phyloP scores from a whole-genome alignment of 768 basidiomycete species.

The Xerocomellus intermedius region DNA sequence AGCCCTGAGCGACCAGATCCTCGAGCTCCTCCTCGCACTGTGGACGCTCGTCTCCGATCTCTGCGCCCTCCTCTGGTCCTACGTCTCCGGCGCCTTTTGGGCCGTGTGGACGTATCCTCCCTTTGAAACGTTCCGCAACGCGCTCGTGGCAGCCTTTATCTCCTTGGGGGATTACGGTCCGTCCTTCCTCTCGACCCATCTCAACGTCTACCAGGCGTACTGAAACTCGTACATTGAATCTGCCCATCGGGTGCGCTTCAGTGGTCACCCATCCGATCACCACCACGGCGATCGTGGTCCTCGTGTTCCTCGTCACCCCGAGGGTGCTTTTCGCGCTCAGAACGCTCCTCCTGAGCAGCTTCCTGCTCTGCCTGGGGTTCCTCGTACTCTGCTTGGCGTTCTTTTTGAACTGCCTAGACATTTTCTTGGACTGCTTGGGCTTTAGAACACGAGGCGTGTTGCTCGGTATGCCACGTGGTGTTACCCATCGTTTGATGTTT shows the following conservation, averaged over 20 bases:
- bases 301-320: slow-evolving; percentile 12
- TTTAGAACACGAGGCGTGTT: neutral
- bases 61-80: slow-evolving; percentile 9
- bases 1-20: slow-evolving; percentile 13
- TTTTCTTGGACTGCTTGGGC: no score
- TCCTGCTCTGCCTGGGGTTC: no score
- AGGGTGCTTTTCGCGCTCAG: neutral
- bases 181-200: neutral
- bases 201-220: neutral
- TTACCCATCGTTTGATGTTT: neutral
- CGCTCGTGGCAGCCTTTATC: slow-evolving; percentile 8
- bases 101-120: slow-evolving; percentile 22
- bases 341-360: neutral
- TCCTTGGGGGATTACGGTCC: slow-evolving; percentile 13
- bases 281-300: slow-evolving; percentile 4
- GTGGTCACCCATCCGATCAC: slow-evolving; percentile 15
- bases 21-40: slow-evolving; percentile 11
- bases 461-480: slow-evolving; percentile 10
- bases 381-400: no score
- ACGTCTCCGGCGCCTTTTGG: slow-evolving; percentile 5
- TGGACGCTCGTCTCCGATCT: slow-evolving; percentile 3
- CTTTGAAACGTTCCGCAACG: slow-evolving; percentile 22
- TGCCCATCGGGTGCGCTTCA: no score
- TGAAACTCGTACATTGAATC: no score
- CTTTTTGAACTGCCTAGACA: no score